Base-by-base conservation (phyloP, 129 eudicot genomes). In the Tagetes erecta region DNA sequence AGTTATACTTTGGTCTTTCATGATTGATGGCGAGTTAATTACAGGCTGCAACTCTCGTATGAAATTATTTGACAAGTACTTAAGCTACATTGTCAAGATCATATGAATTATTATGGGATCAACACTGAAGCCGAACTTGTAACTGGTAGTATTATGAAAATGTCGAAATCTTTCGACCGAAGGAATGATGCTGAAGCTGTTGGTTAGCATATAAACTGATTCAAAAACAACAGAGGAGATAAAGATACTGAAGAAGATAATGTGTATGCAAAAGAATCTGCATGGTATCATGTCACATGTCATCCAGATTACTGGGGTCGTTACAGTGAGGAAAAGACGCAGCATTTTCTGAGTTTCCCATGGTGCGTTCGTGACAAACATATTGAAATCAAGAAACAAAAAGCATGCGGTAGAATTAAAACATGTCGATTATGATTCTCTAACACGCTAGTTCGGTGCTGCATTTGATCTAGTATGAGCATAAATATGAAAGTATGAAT, bases 271-370 rank as follows among this genome's bases (percentile, higher is more conserved):
- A 92, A 85, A 74, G 97, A 93, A 5, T 92, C 96, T 0, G 96
- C 97, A 8, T 92, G 97, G 96, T 92, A 92, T 62, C 84, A 89
- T 59, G 96, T 92, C 27, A 83, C 97, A 0, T 92, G 89, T 66
- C 96, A 92, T 76, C 91, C 84, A 6, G 40, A 46, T 30, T 89
- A 80, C 41, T 92, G 90, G 87, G 96, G 96, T 30, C 27, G 8
- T 9, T 84, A 91, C 63, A 83, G 86, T 36, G 78, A 71, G 75
- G 97, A 76, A 6, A 33, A 76, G 86, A 62, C 71, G 3, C 83
- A 60, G 33, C 97, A 89, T 71, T 89, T 84, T 47, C 72, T 92
- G 76, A 89, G 97, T 71, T 92, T 92, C 72, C 89, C 97, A 0
- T 92, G 96, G 97, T 92, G 97, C 70, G 84, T 89, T 33, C 86